Conservation (phyloP, 208 protist genomes). For the Entamoeba invadens region DNA sequence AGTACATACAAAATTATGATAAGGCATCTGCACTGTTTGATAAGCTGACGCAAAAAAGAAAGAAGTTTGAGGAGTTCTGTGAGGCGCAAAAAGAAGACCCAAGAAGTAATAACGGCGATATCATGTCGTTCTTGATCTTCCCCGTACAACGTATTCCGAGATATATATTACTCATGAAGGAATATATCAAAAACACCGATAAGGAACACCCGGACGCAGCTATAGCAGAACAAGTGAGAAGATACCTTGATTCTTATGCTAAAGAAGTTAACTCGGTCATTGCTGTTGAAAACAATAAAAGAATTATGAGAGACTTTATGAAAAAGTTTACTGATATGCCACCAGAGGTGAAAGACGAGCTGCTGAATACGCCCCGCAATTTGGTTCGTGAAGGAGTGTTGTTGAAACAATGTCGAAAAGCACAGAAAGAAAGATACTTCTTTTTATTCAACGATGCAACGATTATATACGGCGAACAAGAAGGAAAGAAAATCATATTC, state of each 20-base stretch:
- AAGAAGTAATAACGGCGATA: background rate
- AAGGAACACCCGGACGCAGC: background rate
- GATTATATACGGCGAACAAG: background rate
- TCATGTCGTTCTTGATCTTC: background rate
- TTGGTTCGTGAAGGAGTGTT: background rate
- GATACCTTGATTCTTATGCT: background rate
- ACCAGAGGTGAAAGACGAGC: background rate
- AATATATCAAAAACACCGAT: background rate
- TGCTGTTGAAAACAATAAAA: background rate
- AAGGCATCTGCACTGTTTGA: background rate
- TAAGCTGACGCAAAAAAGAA: background rate
- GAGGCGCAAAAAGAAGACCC: background rate
- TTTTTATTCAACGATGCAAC: slow-evolving; percentile 5
- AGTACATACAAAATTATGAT: background rate
- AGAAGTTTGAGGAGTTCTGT: background rate
- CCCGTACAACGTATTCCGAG: background rate
- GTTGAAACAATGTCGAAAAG: background rate
- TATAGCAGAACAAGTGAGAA: background rate
- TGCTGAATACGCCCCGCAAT: background rate
- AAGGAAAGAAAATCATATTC: background rate
- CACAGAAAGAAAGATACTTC: background rate
- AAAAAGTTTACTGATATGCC: background rate
- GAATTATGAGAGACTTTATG: background rate
- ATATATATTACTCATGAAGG: background rate
- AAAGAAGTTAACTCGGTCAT: background rate